Percentiles rank a stretch among this genome's conserved stretches.
phyloP scores from a whole-genome alignment of 2,329 filamentous ascomycete species.

The Fusarium dlaminii region DNA sequence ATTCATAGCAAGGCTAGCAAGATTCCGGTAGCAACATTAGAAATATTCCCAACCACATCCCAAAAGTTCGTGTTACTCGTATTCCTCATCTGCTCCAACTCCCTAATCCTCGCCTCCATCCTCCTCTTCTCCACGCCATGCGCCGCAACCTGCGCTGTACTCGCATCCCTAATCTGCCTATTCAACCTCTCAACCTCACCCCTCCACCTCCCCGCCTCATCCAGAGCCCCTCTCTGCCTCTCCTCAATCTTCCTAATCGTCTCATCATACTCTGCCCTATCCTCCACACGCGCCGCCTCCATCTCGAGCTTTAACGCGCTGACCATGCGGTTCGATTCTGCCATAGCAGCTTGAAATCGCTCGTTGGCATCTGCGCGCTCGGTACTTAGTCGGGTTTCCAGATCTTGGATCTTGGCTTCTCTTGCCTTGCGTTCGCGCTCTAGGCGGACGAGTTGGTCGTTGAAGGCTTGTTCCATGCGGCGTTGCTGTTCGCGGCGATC shows the following conservation, averaged over 20 bases:
- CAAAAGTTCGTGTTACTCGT: neutral
- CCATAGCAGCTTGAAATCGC: neutral
- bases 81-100: neutral
- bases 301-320: neutral
- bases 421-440: neutral
- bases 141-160: rapidly evolving
- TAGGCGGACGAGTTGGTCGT: neutral
- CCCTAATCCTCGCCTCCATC: neutral
- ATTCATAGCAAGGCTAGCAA: neutral
- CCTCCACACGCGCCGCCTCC: neutral
- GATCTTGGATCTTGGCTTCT: neutral
- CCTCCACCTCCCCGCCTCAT: neutral
- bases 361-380: neutral
- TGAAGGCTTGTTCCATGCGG: neutral
- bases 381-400: neutral
- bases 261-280: neutral
- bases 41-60: neutral
- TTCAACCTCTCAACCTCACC: neutral
- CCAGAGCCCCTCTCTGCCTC: neutral
- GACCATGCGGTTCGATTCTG: neutral
- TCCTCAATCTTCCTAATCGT: neutral
- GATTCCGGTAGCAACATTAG: neutral
- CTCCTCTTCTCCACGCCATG: neutral
- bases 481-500: neutral
- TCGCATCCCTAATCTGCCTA: neutral